Base-by-base conservation (phyloP, 2,329 filamentous ascomycete genomes). In the Alternaria alternata region DNA sequence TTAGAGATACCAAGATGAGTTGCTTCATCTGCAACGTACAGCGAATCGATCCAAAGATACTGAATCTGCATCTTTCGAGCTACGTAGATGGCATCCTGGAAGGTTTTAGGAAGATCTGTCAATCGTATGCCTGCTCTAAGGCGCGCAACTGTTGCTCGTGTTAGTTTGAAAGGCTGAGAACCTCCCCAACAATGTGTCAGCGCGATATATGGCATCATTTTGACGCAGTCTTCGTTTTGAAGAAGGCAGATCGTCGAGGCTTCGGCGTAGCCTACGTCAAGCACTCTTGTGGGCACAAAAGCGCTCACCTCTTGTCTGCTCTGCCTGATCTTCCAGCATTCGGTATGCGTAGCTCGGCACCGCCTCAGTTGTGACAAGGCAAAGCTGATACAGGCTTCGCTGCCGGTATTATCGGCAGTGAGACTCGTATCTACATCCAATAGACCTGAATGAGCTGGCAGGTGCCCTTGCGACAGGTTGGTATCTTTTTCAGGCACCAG, bases 161-260 rank as follows among this genome's bases (percentile, higher is more conserved):
- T 54, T 7, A 20, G 46, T 28, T 20, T 14, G 26, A 18, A 54
- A 0, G 51, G 41, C 16, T 16, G 44, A 12, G 51, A 38, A 4
- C 36, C 24, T 11, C 42, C 52, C 41, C 52, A 54, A 9, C 46
- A 42, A 47, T 54, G 26, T 12, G 41, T 32, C 20, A 54, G 42
- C 28, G 41, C 42, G 14, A 16, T 34, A 14, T 34, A 34, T 34
- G 32, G 32, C 14, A 6, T 34, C 11, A 2, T 34, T 14, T 16
- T 16, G 14, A 34, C 14, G 12, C 32, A 6, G 12, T 34, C 32
- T 34, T 34, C 14, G 32, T 3, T 16, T 34, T 34, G 11, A 16
- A 34, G 12, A 34, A 34, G 43, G 28, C 26, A 7, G 5, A 47
- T 30, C 4, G 11, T 20, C 7, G 26, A 2, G 18, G 5, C 5